Base-by-base conservation (phyloP, 2,329 filamentous ascomycete genomes). In the Penicillium sp. region DNA sequence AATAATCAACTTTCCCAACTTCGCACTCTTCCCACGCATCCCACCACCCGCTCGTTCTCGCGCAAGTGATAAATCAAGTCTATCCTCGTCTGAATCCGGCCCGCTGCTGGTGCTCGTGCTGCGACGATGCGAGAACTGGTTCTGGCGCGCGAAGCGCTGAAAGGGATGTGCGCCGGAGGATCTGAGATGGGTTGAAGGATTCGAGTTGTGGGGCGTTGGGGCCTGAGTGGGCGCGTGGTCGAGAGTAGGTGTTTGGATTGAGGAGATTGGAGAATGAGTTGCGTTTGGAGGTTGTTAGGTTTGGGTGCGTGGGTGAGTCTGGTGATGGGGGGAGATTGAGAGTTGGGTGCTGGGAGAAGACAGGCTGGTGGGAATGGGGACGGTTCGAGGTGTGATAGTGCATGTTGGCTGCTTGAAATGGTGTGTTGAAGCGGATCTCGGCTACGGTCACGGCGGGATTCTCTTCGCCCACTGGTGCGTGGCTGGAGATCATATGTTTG, bases 1-100 rank as follows among this genome's bases (percentile, higher is more conserved):
- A 29, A 98, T 78, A 42, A 97, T 89, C 42, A 98, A 73, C 69
- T 97, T 98, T 0, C 91, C 93, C 58, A 98, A 73, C 72, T 98
- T 98, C 3, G 89, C 90, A 60, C 87, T 81, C 66, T 87, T 89
- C 0, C 91, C 91, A 36, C 85, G 79, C 62, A 87, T 85, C 0
- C 91, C 91, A 18, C 91, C 91, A 1, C 91, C 91, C 0, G 90
- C 90, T 46, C 79, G 81, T 67, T 97, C 91, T 54, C 81, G 80
- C 0, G 89, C 91, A 0, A 96, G 74, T 18, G 82, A 85, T 2
- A 93, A 65, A 62, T 91, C 86, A 43, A 91, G 73, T 56, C 78
- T 65, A 16, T 75, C 69, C 26, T 71, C 64, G 27, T 69, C 64
- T 8, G 52, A 59, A 20, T 62, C 59, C 13, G 51, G 47, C 3